Evolutionary conservation across 2,329 filamentous ascomycete species (phyloP), one percentile per base, ranked within the genome.

Genomic region (Colletotrichum sp.): DNA sequence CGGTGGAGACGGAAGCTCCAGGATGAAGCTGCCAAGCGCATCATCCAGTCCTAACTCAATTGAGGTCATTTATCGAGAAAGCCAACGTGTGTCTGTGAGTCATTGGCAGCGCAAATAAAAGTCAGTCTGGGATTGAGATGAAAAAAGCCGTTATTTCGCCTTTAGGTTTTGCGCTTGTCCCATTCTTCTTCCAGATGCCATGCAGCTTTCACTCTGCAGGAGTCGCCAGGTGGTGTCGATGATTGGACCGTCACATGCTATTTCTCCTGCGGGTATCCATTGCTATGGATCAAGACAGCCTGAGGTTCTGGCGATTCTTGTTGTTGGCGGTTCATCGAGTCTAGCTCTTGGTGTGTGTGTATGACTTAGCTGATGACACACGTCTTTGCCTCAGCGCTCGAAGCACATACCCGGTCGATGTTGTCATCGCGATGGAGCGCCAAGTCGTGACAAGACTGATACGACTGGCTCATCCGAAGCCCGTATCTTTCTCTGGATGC

Each of bases 131-230:
- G 65, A 63, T 69, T 58, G 33, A 24, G 16, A n/a, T 9, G 43
- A 65, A 31, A 18, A 55, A 31, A 61, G 33, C 31, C n/a, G 27
- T n/a, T 16, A 66, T 72, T 72, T 72, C 70, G n/a, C 15, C 13
- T 68, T 58, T 54, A 27, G 12, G 34, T 36, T 63, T 69, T 36
- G 51, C 70, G 59, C 66, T 70, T 38, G 58, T 51, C 59, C 38
- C 33, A 18, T 58, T 64, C 34, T 2, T 8, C 27, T 21, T 21
- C 16, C 5, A 4, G 13, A 34, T 34, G n/a, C 68, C 38, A 69
- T 72, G 57, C 69, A 16, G 5, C 36, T 36, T 43, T 11, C 24
- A 29, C 16, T 8, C 34, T 58, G 61, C 68, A 34, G 11, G 38
- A 34, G 58, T 57, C 47, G 67, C 51, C 21, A 61, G 57, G n/a